These are phyloP conservation scores for Plasmodium vinckei DNA, from an alignment of 169 alveolate genomes.

Conservation along the genomic window DNA sequence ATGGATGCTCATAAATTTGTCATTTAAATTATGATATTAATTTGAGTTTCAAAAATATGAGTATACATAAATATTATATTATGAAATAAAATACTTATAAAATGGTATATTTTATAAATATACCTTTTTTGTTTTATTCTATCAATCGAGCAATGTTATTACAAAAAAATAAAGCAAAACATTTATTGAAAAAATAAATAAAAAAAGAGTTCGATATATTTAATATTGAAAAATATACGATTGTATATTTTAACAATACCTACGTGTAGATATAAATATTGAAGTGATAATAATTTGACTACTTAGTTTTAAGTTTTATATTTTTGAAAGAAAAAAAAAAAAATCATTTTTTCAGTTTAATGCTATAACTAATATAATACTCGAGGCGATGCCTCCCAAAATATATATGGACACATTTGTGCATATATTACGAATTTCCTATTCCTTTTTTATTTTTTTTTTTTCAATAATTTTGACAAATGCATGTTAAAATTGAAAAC, in stretches of 20 bases:
- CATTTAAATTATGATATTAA: not conserved
- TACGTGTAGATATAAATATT: not conserved
- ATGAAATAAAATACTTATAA: not conserved
- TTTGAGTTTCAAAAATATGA: not conserved
- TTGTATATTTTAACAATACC: not conserved
- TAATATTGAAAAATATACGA: not conserved
- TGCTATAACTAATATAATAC: too few species aligned
- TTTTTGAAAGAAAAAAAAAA: not conserved
- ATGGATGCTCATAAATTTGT: too few species aligned
- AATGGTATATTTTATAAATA: not conserved
- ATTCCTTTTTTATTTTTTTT: conserved; percentile 8
- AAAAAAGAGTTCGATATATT: not conserved
- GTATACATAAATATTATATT: not conserved
- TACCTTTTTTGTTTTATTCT: not conserved
- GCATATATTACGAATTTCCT: not conserved
- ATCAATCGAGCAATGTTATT: not conserved
- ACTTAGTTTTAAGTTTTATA: not conserved
- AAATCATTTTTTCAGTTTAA: too few species aligned
- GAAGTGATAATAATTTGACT: not conserved
- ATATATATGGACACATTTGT: not conserved
- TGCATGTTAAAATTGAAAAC: conserved; percentile 53
- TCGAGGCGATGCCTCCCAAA: conserved; percentile 1
- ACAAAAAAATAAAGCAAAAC: not conserved
- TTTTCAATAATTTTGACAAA: not conserved
- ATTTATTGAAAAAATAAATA: not conserved